phyloP scores from a whole-genome alignment of 345 rosid genomes.

The Eucalyptus shirleyi region DNA sequence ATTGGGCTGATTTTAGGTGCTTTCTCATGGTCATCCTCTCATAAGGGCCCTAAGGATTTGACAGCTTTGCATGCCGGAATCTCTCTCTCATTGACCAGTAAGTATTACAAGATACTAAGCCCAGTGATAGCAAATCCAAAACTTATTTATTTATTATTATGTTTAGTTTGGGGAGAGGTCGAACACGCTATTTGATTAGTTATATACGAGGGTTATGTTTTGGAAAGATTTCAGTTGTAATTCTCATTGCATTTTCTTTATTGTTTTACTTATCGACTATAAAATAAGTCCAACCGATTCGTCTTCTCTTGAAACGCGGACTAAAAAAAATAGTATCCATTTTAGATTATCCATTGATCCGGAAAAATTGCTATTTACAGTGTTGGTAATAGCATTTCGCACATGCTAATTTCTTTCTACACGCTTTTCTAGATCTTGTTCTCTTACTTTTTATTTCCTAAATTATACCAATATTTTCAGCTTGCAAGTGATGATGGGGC shows the following conservation, averaged over 20 bases:
- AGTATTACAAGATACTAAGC: not conserved
- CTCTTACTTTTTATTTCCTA: too few relatives aligned
- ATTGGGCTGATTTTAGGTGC: too few relatives aligned
- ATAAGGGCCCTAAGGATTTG: too few relatives aligned
- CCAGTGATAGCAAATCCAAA: not conserved
- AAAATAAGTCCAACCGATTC: not conserved
- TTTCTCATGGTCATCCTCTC: too few relatives aligned
- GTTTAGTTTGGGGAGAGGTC: not conserved
- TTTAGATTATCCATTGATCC: not conserved
- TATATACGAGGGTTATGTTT: not conserved
- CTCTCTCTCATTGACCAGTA: not conserved
- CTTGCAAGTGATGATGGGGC: not conserved
- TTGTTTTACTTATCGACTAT: not conserved
- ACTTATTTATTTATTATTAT: not conserved
- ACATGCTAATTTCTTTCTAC: not conserved
- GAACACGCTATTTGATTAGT: not conserved
- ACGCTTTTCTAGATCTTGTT: not conserved
- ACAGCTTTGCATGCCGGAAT: not conserved
- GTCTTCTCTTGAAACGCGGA: not conserved
- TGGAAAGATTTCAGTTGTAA: not conserved
- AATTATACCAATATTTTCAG: not conserved
- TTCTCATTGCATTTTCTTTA: not conserved
- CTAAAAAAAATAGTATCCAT: not conserved
- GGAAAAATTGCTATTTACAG: not conserved
- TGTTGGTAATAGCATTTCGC: not conserved